phyloP scores from a whole-genome alignment of 164 flowering plant species.

The Nymphaea thermarum region DNA sequence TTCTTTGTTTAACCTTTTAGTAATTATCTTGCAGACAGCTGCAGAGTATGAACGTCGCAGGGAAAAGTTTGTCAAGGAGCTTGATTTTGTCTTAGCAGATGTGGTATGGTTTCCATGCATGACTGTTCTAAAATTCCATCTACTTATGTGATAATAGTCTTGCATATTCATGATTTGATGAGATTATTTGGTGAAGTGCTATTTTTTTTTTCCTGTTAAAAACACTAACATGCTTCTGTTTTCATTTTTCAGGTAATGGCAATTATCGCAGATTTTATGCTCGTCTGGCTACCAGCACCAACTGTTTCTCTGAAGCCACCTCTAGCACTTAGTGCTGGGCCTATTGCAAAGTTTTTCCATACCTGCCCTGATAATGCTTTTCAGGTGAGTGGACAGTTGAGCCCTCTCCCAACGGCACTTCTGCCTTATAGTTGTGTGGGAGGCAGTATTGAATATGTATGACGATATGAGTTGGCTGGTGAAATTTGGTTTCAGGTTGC shows the following conservation, averaged over 20 bases:
- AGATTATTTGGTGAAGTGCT: background rate
- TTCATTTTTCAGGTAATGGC: constrained; percentile 65
- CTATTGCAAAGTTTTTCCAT: constrained; percentile 73
- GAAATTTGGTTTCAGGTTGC: constrained; percentile 49
- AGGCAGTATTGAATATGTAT: too few relatives aligned
- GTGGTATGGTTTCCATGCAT: constrained; percentile 48
- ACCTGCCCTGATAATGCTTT: constrained; percentile 94
- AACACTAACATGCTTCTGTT: background rate
- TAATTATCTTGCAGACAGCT: constrained; percentile 44
- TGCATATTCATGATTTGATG: background rate
- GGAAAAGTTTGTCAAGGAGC: constrained; percentile 82
- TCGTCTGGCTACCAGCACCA: constrained; percentile 97
- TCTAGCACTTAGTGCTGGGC: constrained; percentile 58
- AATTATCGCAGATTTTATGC: constrained; percentile 98
- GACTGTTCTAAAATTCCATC: background rate
- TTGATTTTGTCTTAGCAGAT: constrained; percentile 90
- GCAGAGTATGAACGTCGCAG: constrained; percentile 74
- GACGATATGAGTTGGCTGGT: background rate
- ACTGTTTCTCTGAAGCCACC: constrained; percentile 89
- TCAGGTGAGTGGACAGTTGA: constrained; percentile 37
- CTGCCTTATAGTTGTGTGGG: background rate
- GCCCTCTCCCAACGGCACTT: background rate
- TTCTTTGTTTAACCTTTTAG: background rate
- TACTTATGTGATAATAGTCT: background rate
- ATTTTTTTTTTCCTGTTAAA: background rate